Percentiles rank a stretch among this genome's conserved stretches.
Evolutionary conservation across 1,284 basidiomycete species (phyloP).

Genomic region (Caloboletus firmus): DNA sequence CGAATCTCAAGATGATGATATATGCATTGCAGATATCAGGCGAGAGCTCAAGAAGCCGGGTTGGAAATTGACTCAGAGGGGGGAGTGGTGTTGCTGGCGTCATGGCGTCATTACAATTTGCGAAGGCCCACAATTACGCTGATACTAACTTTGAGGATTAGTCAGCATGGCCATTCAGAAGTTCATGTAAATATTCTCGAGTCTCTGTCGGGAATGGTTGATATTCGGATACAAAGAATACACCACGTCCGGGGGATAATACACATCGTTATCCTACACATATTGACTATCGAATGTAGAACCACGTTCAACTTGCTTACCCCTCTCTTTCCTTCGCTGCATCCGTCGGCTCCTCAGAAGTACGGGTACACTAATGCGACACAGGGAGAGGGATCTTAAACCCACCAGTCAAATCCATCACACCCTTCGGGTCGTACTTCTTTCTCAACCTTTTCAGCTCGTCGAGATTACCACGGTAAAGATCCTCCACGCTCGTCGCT

Average conservation of each 20-base stretch:
- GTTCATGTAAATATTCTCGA: no score
- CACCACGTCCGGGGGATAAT: neutral
- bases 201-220: neutral
- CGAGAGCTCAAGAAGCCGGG: neutral
- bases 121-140: no score
- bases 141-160: no score
- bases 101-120: no score
- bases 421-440: constrained; percentile 7
- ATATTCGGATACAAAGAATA: neutral
- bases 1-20: neutral
- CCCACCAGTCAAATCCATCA: constrained; percentile 16
- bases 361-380: neutral
- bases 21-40: neutral
- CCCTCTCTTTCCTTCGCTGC: neutral
- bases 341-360: neutral
- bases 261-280: neutral
- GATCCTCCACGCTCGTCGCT: neutral
- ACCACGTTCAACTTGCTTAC: neutral
- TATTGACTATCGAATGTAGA: neutral
- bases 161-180: no score
- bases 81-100: neutral
- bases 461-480: constrained; percentile 11
- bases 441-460: neutral
- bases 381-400: constrained; percentile 14
- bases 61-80: neutral